Evolutionary conservation across 2,329 filamentous ascomycete species (phyloP).

Genomic region (Eurotiales sp.): DNA sequence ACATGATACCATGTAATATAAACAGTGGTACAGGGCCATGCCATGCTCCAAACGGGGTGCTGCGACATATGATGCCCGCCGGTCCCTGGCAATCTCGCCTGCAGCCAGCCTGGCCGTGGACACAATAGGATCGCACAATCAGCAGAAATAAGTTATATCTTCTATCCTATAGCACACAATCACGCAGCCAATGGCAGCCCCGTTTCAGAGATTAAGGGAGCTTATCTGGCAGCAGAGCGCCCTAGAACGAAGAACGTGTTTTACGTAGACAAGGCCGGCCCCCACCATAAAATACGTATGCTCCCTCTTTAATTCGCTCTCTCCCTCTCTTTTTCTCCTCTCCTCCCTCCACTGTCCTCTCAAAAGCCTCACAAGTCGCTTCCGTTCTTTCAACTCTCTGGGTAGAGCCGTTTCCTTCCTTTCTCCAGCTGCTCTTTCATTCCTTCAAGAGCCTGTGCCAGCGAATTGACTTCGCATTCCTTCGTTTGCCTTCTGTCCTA

Average conservation of each 20-base stretch:
- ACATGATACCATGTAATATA: too few species aligned
- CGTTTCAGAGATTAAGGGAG: neutral
- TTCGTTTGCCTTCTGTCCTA: constrained; percentile 14
- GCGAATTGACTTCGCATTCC: constrained; percentile 17
- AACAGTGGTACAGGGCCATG: too few species aligned
- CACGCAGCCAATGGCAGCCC: neutral
- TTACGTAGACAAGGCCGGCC: neutral
- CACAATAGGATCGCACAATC: too few species aligned
- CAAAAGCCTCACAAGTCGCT: constrained; percentile 4
- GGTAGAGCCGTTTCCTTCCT: constrained; percentile 13
- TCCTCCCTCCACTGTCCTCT: too few species aligned
- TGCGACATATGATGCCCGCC: too few species aligned
- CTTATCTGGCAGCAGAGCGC: neutral
- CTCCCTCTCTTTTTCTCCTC: constrained; percentile 4
- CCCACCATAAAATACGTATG: neutral
- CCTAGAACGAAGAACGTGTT: too few species aligned
- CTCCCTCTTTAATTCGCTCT: neutral
- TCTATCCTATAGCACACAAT: too few species aligned
- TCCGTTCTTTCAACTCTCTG: constrained; percentile 13
- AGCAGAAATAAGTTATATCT: too few species aligned
- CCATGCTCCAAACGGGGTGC: too few species aligned
- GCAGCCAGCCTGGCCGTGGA: too few species aligned
- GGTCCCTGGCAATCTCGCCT: too few species aligned
- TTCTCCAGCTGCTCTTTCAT: constrained; percentile 13
- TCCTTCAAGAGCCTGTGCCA: constrained; percentile 13